These are phyloP conservation scores for Jasminum sambac DNA, from an alignment of 257 asterid genomes.

Conservation along the genomic window DNA sequence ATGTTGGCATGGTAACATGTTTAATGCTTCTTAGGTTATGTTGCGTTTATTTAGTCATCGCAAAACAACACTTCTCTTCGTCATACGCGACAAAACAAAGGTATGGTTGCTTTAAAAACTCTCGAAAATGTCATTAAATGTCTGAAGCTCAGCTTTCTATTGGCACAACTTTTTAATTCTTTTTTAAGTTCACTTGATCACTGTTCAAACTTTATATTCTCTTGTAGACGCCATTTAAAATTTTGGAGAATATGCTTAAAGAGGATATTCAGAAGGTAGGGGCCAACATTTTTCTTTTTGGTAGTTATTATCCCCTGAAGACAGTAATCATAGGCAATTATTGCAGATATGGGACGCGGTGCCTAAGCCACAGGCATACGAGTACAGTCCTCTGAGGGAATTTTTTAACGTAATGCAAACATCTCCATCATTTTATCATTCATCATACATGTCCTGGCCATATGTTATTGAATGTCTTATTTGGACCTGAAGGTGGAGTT, in stretches of 20 bases:
- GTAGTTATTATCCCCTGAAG: background rate
- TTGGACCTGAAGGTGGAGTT: slow-evolving; percentile 54
- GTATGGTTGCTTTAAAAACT: slow-evolving; percentile 29
- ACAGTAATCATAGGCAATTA: slow-evolving; percentile 1
- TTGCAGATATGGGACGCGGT: slow-evolving; percentile 38
- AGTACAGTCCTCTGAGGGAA: slow-evolving; percentile 34
- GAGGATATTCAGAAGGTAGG: slow-evolving; percentile 39
- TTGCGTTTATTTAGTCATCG: slow-evolving; percentile 51
- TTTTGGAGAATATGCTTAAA: slow-evolving; percentile 39
- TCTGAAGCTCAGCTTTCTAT: slow-evolving; percentile 14
- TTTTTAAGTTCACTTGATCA: slow-evolving; percentile 17
- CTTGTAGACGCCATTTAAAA: slow-evolving; percentile 39
- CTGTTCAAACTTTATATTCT: background rate
- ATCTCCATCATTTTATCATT: slow-evolving; percentile 11
- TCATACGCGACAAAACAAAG: slow-evolving; percentile 62
- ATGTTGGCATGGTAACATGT: slow-evolving; percentile 5
- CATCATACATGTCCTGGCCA: background rate
- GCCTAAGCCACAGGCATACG: slow-evolving; percentile 33
- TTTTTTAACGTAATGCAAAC: slow-evolving; percentile 34
- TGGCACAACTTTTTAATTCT: background rate
- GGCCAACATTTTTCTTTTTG: background rate
- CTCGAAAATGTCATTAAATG: background rate
- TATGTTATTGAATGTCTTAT: slow-evolving; percentile 22
- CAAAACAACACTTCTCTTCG: slow-evolving; percentile 54
- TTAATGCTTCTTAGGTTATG: slow-evolving; percentile 45